Base-by-base conservation (phyloP, 805 yeast species). In the Candida pseudofarinosa region DNA sequence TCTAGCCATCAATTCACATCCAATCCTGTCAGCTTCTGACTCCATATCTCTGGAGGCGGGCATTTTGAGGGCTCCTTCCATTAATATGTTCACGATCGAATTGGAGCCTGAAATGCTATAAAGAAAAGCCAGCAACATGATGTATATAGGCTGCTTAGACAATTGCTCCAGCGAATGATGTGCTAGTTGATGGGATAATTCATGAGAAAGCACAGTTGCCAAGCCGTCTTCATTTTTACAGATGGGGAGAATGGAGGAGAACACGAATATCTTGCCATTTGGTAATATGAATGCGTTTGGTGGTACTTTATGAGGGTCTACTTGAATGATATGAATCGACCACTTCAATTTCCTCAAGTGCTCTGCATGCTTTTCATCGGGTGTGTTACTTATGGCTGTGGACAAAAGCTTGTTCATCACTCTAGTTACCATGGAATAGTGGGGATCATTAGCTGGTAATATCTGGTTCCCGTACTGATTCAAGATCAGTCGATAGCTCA, bases 231-330 rank as follows among this genome's bases (percentile, higher is more conserved):
- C 95, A 56, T 86, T 81, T 19, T 69, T 66, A 60, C 96, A 83
- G 23, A 93, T 78, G 1, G 86, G 85, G 37, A 93, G 59, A 33
- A 93, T 87, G 7, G 86, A 79, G 37, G 83, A 73, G 56, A 86
- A 88, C 15, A 93, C 89, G 64, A 93, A 93, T 35, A 93, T 96
- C 61, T 90, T 90, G 4, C 99, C 99, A 47, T 93, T 91, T 16
- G 98, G 98, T 30, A 93, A 70, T 15, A 93, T 96, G 65, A 93
- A 91, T 1, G 99, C 99, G 65, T 93, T 93, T 2, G 99, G 98
- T 13, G 95, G 90, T n/a, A 73, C 73, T 28, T 64, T 63, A 1
- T 84, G 79, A 44, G 80, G 83, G 48, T 83, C 77, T 16, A 88
- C 83, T 35, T 58, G 53, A 36, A 70, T 54, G 17, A 93, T 85